Evolutionary conservation across 1,139 yeast genomes (phyloP).

Genomic region (Saccharomyces hybrid): DNA sequence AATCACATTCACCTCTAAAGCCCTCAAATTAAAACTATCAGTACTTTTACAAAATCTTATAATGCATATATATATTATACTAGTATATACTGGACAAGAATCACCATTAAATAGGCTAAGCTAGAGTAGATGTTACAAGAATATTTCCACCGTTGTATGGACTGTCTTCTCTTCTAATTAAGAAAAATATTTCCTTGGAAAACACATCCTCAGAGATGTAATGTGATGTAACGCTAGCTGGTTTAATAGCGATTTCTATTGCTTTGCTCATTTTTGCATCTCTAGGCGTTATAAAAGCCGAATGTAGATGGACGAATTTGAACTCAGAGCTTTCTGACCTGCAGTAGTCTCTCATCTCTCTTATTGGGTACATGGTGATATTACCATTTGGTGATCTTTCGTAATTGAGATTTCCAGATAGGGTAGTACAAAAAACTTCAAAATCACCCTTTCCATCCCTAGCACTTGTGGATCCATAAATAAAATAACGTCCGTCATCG

Average conservation of each 20-base stretch:
- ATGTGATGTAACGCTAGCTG: background rate
- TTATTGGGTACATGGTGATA: conserved; percentile 6
- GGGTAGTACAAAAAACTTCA: conserved; percentile 16
- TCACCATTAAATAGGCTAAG: background rate
- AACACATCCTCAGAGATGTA: background rate
- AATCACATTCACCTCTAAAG: too few relatives aligned
- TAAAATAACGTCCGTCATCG: conserved; percentile 13
- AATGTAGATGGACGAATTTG: background rate
- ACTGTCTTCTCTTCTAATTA: background rate
- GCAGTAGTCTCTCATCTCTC: conserved; percentile 2
- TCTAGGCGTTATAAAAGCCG: background rate
- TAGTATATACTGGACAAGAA: too few relatives aligned
- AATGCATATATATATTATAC: too few relatives aligned
- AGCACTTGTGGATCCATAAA: conserved; percentile 20
- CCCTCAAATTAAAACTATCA: too few relatives aligned
- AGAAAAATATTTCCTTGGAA: background rate
- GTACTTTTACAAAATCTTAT: too few relatives aligned
- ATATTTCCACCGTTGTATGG: background rate
- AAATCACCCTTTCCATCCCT: conserved; percentile 13
- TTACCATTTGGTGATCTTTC: conserved; percentile 1
- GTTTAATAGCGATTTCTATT: background rate
- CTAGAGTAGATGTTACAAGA: background rate
- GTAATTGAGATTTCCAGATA: conserved; percentile 9
- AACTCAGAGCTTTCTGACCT: background rate
- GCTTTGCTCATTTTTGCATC: background rate